Base-by-base conservation (phyloP, 805 yeast genomes). In the Candida xyloterini region DNA sequence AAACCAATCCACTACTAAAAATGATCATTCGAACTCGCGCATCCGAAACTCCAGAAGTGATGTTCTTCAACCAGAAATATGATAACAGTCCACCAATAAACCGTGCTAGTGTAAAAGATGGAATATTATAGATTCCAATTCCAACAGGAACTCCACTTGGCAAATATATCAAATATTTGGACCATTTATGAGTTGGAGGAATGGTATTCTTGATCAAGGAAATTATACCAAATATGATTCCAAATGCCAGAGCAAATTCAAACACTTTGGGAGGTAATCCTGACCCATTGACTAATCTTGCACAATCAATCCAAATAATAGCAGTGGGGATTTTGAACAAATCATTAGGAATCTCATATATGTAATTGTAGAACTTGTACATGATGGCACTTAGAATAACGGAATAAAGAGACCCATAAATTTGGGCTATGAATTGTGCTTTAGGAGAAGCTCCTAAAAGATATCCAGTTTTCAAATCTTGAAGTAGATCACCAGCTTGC, bases 101-200 rank as follows among this genome's bases (percentile, higher is more conserved):
- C 52, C 99, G 71, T 1, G 98, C 98, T 32, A 91, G 68, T 0
- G 98, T 93, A 64, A 91, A 93, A 33, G 88, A 81, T 3, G 99
- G 98, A 0, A 90, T 74, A 59, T 93, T 93, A 62, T 91, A 93
- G 46, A 91, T 88, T 13, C 99, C 98, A 36, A 91, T 84, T 1
- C 99, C 99, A 13, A 90, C 96, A 2, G 99, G 97, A 20, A 93
- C 95, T 10, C 99, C 99, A 15, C 88, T 81, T 1, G 99, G 99
- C 20, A 91, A 64, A 65, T 74, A 86, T 2, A 71, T 64, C 42
- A 78, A 52, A 40, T 68, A 69, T 30, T 53, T 59, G 30, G 65
- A 60, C 55, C 46, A 55, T 14, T 38, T 47, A 10, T 40, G 32
- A 1, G 42, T 20, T 25, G 63, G 62, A 35, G 73, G 70, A 11